Base-by-base conservation (phyloP, 306 rosid species). In the Malus asiatica region DNA sequence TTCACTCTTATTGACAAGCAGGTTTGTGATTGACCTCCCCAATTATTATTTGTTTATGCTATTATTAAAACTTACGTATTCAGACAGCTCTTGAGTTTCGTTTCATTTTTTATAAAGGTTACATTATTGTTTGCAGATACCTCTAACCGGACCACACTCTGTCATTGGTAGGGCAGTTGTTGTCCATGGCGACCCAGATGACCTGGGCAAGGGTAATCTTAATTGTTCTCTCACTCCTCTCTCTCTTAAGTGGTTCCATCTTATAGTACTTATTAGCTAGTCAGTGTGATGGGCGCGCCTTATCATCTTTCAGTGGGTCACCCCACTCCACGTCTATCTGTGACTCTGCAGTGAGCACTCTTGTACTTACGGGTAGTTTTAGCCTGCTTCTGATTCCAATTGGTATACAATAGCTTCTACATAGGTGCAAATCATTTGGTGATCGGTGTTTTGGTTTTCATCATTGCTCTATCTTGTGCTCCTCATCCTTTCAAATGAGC, bases 161-260 rank as follows among this genome's bases (percentile, higher is more conserved):
- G 82, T 96, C 72, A 77, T 96, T 9, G 99, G 99, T 70, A 93
- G 99, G 85, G 99, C 99, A 23, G 90, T 96, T 79, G 99, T 96
- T 67, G 99, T 96, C 78, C 99, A 96, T 75, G 88, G 53, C 10
- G 99, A 92, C 83, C 93, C 97, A 12, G 98, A 96, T 87, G 99
- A 96, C 83, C 93, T 96, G 74, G 98, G 99, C 68, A 89, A 83
- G 89, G 99, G 99, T 96, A 88, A 82, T 59, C 33, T 32, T 62
- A 51, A 4, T 35, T 60, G 19, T 3, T 14, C 11, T 30, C 18
- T 70, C 2, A 20, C 53, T 69, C 42, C 45, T 10, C 82, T 52
- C 1, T 23, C 40, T 25, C 23, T 80, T 2, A 27, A 22, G 12
- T 76, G 32, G 30, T 64, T 71, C 13, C 16, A 11, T 11, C 66